Evolutionary conservation across 2,329 filamentous ascomycete genomes (phyloP), one percentile per base, ranked within the genome.

Genomic region (Penicillium sumatraense): DNA sequence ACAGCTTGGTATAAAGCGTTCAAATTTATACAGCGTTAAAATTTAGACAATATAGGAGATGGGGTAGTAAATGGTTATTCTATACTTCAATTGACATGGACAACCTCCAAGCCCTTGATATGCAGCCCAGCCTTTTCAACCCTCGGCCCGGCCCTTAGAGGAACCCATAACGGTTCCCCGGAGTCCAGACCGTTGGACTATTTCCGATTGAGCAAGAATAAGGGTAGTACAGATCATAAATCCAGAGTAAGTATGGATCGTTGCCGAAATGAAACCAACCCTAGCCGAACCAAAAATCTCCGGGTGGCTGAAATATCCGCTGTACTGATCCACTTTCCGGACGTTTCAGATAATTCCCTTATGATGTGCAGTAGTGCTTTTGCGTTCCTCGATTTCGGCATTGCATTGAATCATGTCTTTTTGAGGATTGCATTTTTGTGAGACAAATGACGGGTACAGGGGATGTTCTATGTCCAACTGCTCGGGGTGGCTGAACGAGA

Each of bases 311-410:
- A 45, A 35, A 59, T 36, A 54, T 48, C 41, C 31, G 31, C 47
- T 42, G 23, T 38, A 9, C 31, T 26, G 51, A 59, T 61, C 61
- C 63, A 65, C 61, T 63, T 63, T 24, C 58, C 61, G 60, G 23
- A 6, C 33, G 60, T 62, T 62, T 63, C 58, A 62, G 54, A 60
- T 59, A 31, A 49, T 42, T 54, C 48, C 24, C 49, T 40, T 57
- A 55, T 62, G 56, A 41, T 54, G 27, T 51, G 46, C 36, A 21
- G 33, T 48, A 13, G 41, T 57, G 50, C 57, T 44, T 54, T 54
- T 21, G 21, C 38, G 42, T 38, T 33, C 56, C 61, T 62, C 57
- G 53, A 60, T 8, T 46, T 5, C 36, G 44, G 51, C 40, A 31
- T 57, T 18, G 51, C 40, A 31, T 57, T 18, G 6, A 40, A 26